Evolutionary conservation across 2,329 filamentous ascomycete species (phyloP), one percentile per base, ranked within the genome.

Genomic region (Fusarium algeriense): DNA sequence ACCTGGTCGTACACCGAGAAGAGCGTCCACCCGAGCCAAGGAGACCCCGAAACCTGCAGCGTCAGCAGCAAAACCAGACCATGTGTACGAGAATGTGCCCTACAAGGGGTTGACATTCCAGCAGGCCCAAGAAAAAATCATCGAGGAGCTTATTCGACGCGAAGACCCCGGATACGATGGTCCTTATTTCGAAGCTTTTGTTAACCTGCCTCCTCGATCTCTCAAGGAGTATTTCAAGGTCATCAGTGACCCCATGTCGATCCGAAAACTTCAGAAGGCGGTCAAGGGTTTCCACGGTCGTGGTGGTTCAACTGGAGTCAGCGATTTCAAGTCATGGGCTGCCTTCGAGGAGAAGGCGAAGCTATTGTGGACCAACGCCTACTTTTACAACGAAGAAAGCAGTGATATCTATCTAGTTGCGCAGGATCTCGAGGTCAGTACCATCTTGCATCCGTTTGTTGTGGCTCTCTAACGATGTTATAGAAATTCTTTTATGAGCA

Each of bases 331-430:
- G 79, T 92, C 85, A 54, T 98, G 95, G 95, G 87, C 90, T 61
- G 87, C 90, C 2, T 93, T 97, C 72, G 93, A 94, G 78, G 90
- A 94, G 58, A 92, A 93, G 76, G 87, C 93, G 15, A 92, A 90
- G 75, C 86, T 93, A 56, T 90, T 98, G 45, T 98, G 95, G 95
- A 88, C 87, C 52, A 98, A 98, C 80, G 94, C 94, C 1, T 92
- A 90, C 76, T 91, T 91, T 64, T 98, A 95, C 84, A 98, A 98
- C 73, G 93, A 97, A 80, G 94, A 97, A 77, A 93, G 92, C 7
- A 97, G 95, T 76, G 92, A 94, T 19, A 95, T 97, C 55, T 93
- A 91, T 70, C 85, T 88, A 26, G 85, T 96, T 67, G 93, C 94
- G 1, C 88, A 90, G 52, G 90, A 96, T 65, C 88, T 98, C 10